Base-by-base conservation (phyloP, 163 green algal genomes). In the Chlorella variabilis region DNA sequence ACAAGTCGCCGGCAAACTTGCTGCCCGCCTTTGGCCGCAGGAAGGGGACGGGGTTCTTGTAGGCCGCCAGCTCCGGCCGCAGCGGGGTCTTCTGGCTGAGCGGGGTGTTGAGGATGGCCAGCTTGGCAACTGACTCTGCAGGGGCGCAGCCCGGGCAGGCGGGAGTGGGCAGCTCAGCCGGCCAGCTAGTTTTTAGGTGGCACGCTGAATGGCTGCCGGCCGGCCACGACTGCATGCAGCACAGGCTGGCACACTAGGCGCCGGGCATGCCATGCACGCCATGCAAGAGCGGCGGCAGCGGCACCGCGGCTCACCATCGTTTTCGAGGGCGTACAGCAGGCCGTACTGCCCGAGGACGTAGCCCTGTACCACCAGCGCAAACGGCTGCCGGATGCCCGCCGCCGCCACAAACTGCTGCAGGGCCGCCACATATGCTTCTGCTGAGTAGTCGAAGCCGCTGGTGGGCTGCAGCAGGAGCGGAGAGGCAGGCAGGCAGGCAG, bases 51-150 rank as follows among this genome's bases (percentile, higher is more conserved):
- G 77, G 82, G 63, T 73, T 73, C 63, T 88, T 87, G 85, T 93
- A 95, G 0, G 89, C 84, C 23, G 90, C 92, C 49, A 97, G 89
- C 88, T 96, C 93, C 25, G 93, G 93, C 17, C 92, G 59, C 41
- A 97, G 87, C 79, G 92, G 90, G 68, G 84, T 90, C 78, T 87
- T 91, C 0, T 84, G 48, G 4, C 79, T 71, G 17, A 98, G 82
- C 0, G 94, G 94, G 0, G 91, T 97, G 87, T 96, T 96, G 42
- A 98, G 86, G 33, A 97, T 89, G 36, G 94, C 79, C 38, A 98
- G 82, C 27, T 93, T 91, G 2, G 77, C 82, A 0, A 97, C 67
- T 33, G 88, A 71, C 1, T 92, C 82, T 23, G 87, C 75, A 71
- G 0, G 65, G 21, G 29, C 23, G 29, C 59, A 67, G 59, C 17